Conservation (phyloP, 2,329 filamentous ascomycete species). For the Sclerotinia borealis region DNA sequence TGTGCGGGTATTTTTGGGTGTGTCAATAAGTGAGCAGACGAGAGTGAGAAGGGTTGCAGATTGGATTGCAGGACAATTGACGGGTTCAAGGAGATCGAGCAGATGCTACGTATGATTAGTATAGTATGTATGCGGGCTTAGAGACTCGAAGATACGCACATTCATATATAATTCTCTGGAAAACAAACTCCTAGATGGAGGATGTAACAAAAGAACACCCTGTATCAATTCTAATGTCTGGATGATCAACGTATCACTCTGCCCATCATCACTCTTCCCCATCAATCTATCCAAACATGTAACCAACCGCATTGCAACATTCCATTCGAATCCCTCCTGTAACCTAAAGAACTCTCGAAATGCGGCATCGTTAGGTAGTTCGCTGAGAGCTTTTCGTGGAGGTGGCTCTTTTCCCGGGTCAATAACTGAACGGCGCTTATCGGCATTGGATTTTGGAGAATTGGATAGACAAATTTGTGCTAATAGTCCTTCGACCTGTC, state of each 20-base stretch:
- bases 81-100: slow-evolving; percentile 86
- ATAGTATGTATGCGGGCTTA: background rate
- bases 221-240: slow-evolving; percentile 85
- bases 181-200: slow-evolving; percentile 82
- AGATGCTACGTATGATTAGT: slow-evolving; percentile 53
- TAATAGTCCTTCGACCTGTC: slow-evolving; percentile 88
- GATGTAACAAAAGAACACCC: slow-evolving; percentile 80
- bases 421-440: slow-evolving; percentile 28
- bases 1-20: slow-evolving; percentile 79
- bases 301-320: slow-evolving; percentile 81
- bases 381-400: slow-evolving; percentile 54
- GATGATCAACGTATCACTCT: slow-evolving; percentile 83
- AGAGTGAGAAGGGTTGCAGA: slow-evolving; percentile 84
- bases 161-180: slow-evolving; percentile 92
- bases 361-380: slow-evolving; percentile 74
- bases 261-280: slow-evolving; percentile 72
- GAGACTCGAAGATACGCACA: slow-evolving; percentile 44
- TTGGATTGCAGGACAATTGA: slow-evolving; percentile 88
- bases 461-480: slow-evolving; percentile 85
- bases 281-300: slow-evolving; percentile 80
- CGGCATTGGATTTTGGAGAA: slow-evolving; percentile 22
- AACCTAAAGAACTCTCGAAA: slow-evolving; percentile 95
- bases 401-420: slow-evolving; percentile 36
- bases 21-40: slow-evolving; percentile 80
- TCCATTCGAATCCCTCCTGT: slow-evolving; percentile 97